phyloP scores from a whole-genome alignment of 345 rosid species.

The Adansonia digitata region DNA sequence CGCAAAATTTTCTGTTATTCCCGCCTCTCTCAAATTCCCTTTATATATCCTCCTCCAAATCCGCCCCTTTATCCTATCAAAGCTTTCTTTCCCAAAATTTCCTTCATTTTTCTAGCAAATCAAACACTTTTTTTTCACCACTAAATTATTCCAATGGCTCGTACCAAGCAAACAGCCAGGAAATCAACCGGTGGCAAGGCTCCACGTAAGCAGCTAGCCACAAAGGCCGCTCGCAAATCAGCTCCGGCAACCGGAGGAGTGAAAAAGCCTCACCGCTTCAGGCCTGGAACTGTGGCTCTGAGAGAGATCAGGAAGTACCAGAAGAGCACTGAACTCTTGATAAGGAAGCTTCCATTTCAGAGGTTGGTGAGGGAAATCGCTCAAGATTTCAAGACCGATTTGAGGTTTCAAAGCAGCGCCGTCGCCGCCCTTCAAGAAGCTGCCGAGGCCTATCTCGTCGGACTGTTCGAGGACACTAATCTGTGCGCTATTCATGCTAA shows the following conservation, averaged over 20 bases:
- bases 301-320: constrained; percentile 1
- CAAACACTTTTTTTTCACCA: neutral
- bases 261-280: constrained; percentile 16
- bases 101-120: neutral
- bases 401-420: constrained; percentile 10
- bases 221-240: constrained; percentile 13
- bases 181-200: constrained; percentile 18
- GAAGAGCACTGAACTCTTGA: too few relatives aligned
- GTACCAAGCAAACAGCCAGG: constrained; percentile 17
- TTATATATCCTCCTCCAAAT: neutral
- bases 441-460: neutral
- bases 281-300: constrained; percentile 5
- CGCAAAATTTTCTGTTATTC: neutral
- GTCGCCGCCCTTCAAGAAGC: constrained; percentile 5
- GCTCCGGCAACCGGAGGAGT: constrained; percentile 17
- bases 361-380: neutral
- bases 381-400: neutral
- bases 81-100: neutral
- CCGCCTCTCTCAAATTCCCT: neutral
- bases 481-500: neutral
- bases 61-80: neutral
- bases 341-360: too few relatives aligned
- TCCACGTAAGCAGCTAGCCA: constrained; percentile 11
- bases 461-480: neutral
- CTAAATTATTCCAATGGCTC: neutral